phyloP scores from a whole-genome alignment of 108 stramenopile species.

The Nitzschia sp. region DNA sequence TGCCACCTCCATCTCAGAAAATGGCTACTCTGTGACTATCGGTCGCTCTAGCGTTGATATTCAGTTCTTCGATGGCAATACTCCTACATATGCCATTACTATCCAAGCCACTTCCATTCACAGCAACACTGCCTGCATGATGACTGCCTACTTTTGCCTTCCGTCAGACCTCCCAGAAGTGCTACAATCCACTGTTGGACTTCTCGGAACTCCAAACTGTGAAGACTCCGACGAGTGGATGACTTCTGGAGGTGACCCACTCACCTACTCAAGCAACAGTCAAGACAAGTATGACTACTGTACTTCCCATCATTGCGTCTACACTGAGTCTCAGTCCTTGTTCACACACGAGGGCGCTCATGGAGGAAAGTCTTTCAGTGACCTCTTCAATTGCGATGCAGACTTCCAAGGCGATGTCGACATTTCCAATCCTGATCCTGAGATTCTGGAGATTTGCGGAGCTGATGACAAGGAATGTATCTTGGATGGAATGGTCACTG shows the following conservation, averaged over 20 bases:
- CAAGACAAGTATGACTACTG: slow-evolving; percentile 1
- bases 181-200: not conserved
- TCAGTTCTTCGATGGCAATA: not conserved
- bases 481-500: not conserved
- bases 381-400: not conserved
- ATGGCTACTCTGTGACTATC: not conserved
- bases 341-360: not conserved
- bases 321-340: not conserved
- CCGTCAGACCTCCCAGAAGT: not conserved
- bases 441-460: not conserved
- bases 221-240: slow-evolving; percentile 2
- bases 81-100: slow-evolving; percentile 1
- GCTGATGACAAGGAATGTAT: not conserved
- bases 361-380: not conserved
- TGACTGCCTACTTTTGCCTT: not conserved
- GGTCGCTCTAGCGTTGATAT: not conserved
- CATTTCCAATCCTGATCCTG: not conserved
- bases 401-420: not conserved
- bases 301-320: slow-evolving; percentile 4
- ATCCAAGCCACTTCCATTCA: no score
- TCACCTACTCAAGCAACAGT: not conserved
- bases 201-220: not conserved
- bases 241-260: not conserved
- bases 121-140: no score
- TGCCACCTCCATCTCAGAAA: not conserved